Base-by-base conservation (phyloP, 768 basidiomycete species). In the Cystobasidium onofrii region DNA sequence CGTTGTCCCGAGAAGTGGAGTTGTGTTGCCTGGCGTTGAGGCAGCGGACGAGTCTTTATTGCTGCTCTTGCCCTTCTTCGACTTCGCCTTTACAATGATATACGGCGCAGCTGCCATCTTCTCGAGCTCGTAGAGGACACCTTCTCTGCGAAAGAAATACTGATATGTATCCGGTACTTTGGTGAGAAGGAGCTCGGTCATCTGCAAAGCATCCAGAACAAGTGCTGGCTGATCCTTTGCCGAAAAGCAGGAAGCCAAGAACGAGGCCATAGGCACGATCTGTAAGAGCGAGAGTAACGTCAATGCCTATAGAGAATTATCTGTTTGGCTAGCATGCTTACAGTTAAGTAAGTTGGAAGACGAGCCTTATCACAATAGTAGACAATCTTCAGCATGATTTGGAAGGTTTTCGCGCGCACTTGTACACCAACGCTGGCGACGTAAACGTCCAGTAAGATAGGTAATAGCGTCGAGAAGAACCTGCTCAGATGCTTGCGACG, bases 361-460 rank as follows among this genome's bases (percentile, higher is more conserved):
- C 88, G 88, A 6, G 88, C 88, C 1, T 86, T 85, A 70, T 91
- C 89, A 57, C 91, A 84, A 81, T 93, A 98, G 75, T 91, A 90
- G 72, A 95, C 87, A 1, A 95, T 92, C 80, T 97, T 96, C 76
- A 96, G 82, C 63, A 98, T 78, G 0, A 89, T 92, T 0, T 88
- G 90, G 75, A 98, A 83, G 0, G 92, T 91, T 83, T 95, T 94
- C 52, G 90, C 86, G 74, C 96, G 86, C 13, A 98, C 88, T 1
- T 90, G 87, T 0, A 88, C 87, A 62, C 89, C 88, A 31, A 98
- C 94, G 80, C 92, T 96, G 34, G 96, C 95, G n/a, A 94, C 90
- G 81, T 97, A 98, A n/a, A 99, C 94, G 78, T 98, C 96, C 73
- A 98, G 88, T 70, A 99, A 85, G 70, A 96, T 92, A 0, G 96